Base-by-base conservation (phyloP, 805 yeast species). In the Nakazawaea wickerhamii region DNA sequence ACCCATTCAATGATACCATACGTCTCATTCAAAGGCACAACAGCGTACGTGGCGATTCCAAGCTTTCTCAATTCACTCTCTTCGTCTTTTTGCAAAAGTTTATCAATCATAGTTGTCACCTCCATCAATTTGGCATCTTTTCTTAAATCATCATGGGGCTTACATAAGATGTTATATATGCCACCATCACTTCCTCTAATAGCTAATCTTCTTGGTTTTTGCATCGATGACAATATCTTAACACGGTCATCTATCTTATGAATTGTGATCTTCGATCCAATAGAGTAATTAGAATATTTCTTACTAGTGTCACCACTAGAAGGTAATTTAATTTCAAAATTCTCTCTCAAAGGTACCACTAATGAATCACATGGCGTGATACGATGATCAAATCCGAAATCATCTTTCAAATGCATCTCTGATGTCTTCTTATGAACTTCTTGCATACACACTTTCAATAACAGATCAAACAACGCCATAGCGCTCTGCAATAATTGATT, bases 91-190 rank as follows among this genome's bases (percentile, higher is more conserved):
- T 67, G 61, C 43, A 93, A 65, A 23, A 93, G 58, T 50, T 86
- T 75, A 56, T 90, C 90, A 59, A 93, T 79, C 61, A 89, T 83
- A 1, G 87, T 78, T 0, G 97, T 87, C 52, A 93, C 83, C 52
- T 95, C 93, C 84, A 89, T 84, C 40, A 91, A 77, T 52, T 95
- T 84, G 4, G 96, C 93, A 66, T 95, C 99, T 55, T 95, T 95
- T 49, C 98, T 67, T 15, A 95, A 81, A 64, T 93, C 99, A 61
- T 93, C 99, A 48, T 79, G 75, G 7, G 82, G 79, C 56, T 93
- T 93, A 52, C 95, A 81, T 64, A 93, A 71, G 13, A 93, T 70
- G 15, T 82, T 74, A 57, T 90, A 90, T 1, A 66, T 59, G n/a
- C 64, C 62, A 7, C 91, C 90, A 61, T 91, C 86, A 2, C 86